phyloP scores from a whole-genome alignment of 345 rosid genomes.

The Populus deltoides region DNA sequence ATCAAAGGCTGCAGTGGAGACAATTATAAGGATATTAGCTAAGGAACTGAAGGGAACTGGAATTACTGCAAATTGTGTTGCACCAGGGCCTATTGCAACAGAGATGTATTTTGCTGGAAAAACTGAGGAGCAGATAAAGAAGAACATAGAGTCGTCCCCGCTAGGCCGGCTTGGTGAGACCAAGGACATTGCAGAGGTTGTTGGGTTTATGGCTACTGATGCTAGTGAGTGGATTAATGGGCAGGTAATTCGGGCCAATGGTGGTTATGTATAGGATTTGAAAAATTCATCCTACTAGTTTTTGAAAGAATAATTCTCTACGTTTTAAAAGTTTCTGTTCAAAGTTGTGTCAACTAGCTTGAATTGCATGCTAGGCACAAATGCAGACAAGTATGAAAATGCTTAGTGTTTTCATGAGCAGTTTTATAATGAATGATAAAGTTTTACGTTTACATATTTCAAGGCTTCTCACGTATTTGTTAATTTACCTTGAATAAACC shows the following conservation, averaged over 20 bases:
- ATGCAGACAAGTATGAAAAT: too few relatives aligned
- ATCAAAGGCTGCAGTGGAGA: constrained; percentile 41
- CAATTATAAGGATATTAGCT: constrained; percentile 29
- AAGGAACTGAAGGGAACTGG: constrained; percentile 41
- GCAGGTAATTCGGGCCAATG: constrained; percentile 34
- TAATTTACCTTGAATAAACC: too few relatives aligned
- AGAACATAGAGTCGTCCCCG: constrained; percentile 17
- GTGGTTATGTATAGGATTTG: constrained; percentile 22
- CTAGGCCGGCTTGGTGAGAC: constrained; percentile 30
- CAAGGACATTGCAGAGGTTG: constrained; percentile 23
- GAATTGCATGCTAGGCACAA: too few relatives aligned
- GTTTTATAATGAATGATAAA: too few relatives aligned
- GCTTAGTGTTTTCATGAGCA: too few relatives aligned
- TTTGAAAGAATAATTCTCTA: neutral
- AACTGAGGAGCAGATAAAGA: constrained; percentile 21
- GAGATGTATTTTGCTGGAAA: constrained; percentile 33
- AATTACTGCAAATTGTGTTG: constrained; percentile 40
- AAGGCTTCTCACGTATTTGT: too few relatives aligned
- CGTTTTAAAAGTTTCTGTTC: neutral
- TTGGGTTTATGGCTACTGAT: constrained; percentile 39
- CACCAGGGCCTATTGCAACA: constrained; percentile 39
- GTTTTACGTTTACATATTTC: too few relatives aligned
- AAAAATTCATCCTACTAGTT: neutral
- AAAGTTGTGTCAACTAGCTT: too few relatives aligned
- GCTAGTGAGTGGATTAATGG: constrained; percentile 37